Evolutionary conservation across 2,329 filamentous ascomycete genomes (phyloP).

Genomic region (Leptographium flavum): DNA sequence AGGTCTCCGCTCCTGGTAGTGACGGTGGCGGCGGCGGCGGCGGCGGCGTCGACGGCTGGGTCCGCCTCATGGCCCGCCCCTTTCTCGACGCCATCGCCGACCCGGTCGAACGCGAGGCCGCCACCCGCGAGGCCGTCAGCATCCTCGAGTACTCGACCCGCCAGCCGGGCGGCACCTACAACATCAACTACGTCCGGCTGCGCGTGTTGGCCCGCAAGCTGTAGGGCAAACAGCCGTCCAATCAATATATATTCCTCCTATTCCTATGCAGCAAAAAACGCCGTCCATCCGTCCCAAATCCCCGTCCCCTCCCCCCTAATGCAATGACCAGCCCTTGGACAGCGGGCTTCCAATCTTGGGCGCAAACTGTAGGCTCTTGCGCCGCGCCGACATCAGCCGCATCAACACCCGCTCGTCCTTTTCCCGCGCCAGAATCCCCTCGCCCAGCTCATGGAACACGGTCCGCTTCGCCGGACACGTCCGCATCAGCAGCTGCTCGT

Average conservation of each 20-base stretch:
- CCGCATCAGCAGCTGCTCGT: slow-evolving; percentile 25
- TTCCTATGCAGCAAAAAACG: too few species aligned
- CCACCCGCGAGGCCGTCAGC: slow-evolving; percentile 37
- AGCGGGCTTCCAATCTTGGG: slow-evolving; percentile 63
- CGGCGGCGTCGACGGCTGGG: slow-evolving; percentile 52
- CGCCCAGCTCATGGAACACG: slow-evolving; percentile 23
- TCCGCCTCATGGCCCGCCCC: slow-evolving; percentile 45
- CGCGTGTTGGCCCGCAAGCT: slow-evolving; percentile 11
- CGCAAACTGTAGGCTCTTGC: slow-evolving; percentile 66
- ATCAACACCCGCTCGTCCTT: slow-evolving; percentile 44
- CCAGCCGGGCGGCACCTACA: slow-evolving; percentile 41
- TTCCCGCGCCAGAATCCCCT: slow-evolving; percentile 29
- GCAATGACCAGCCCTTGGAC: slow-evolving; percentile 35
- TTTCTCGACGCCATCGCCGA: slow-evolving; percentile 39
- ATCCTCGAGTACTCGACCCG: slow-evolving; percentile 39
- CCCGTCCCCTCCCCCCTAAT: background rate
- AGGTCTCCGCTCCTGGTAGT: too few species aligned
- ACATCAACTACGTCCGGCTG: slow-evolving; percentile 36
- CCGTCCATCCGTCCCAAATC: background rate
- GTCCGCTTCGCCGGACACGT: slow-evolving; percentile 41
- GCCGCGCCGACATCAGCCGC: slow-evolving; percentile 54
- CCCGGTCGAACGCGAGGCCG: slow-evolving; percentile 31
- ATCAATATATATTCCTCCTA: too few species aligned
- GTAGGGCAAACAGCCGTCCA: background rate
- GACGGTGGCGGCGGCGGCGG: too few species aligned